Evolutionary conservation across 371 early-diverging fungal genomes (phyloP), one percentile per base, ranked within the genome.

Genomic region (Mycotypha africana): DNA sequence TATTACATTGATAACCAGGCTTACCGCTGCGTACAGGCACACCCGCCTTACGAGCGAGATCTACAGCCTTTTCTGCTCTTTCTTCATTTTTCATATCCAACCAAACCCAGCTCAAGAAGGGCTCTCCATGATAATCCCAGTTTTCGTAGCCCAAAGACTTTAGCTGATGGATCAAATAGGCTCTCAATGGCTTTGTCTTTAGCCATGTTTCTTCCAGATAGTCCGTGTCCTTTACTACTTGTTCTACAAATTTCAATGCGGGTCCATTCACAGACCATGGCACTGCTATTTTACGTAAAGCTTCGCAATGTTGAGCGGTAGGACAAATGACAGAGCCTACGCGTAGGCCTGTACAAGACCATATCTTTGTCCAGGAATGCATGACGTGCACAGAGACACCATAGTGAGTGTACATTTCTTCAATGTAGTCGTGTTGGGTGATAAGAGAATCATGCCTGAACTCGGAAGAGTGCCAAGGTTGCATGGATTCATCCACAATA

Each of bases 351-450:
- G 91, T 88, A 68, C 91, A 91, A 23, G 86, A 88, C 91, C 91
- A 91, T 38, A 91, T 75, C 68, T 91, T 91, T 43, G 91, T 91
- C 91, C 91, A 91, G 16, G 89, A 88, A 63, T 91, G 91, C 65
- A 91, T 89, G 16, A 91, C 76, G 55, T 86, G 88, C 39, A 91
- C 73, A 14, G 85, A 78, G 4, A 91, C 79, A n/a, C 76, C 62
- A 33, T 74, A 73, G n/a, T 70, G 57, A 39, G 56, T 45, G 60
- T 70, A 85, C 58, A 86, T 59, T 21, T 69, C 59, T 34, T 54
- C 59, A 42, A 80, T 52, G 59, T 74, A 88, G 12, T 61, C 76
- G 42, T 76, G 75, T 60, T 85, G 73, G 30, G 78, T 76, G 19
- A 74, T 77, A 51, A 91, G 67, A 10, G 91, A 91, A 55, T 90